Evolutionary conservation across 2,329 filamentous ascomycete species (phyloP), one percentile per base, ranked within the genome.

Genomic region (Xenoacremonium recifei): DNA sequence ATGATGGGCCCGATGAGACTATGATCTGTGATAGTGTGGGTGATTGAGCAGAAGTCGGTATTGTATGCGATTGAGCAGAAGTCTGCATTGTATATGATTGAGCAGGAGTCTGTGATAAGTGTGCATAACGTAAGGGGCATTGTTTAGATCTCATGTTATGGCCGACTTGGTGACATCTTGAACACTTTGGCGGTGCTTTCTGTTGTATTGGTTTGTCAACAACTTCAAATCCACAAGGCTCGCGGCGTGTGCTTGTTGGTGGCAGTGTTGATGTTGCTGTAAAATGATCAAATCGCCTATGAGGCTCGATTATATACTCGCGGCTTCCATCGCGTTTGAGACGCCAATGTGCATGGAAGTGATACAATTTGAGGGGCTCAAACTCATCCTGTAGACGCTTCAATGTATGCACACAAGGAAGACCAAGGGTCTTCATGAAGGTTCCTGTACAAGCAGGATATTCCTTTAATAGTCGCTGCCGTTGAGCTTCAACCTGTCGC

Each of bases 191-290:
- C 23, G 23, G 9, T 27, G 13, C 16, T 6, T 21, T 27, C 20
- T 20, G 20, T 40, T 40, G 21, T 47, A 47, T 34, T 17, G 21
- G 6, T 38, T 45, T 5, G 18, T 16, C 21, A 20, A 37, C 13
- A 45, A 13, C 23, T 27, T 27, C 23, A 13, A 27, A 27, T 27
- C 9, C 23, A 13, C 23, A 27, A 27, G 23, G 23, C 23, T 27
- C 23, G 23, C 23, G 23, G 23, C 23, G 23, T 13, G 23, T 27
- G 23, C 23, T 27, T 27, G 23, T 27, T 27, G 23, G 23, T 27
- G 13, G 23, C 23, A 27, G 23, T 27, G 13, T 27, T 27, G 13
- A 27, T 9, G 7, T 27, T 7, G 23, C 23, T 27, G 13, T 27
- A 27, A 27, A 9, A 9, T 27, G 13, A 27, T 27, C 13, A 27